phyloP scores from a whole-genome alignment of 75 land plant species.

The Cupressus sempervirens region DNA sequence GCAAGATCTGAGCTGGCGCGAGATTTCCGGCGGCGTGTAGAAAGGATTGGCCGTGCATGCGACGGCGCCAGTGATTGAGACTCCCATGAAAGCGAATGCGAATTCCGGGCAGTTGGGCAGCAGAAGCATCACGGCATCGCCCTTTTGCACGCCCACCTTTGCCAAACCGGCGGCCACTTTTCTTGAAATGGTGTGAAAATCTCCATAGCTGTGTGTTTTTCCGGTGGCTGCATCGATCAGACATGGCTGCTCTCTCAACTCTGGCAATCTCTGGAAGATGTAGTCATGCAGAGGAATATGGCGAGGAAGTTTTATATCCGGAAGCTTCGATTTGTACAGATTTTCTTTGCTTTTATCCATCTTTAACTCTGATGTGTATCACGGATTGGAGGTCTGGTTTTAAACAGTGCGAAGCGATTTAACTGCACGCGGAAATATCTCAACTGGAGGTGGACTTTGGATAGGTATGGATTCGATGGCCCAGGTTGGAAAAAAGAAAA shows the following conservation, averaged over 20 bases:
- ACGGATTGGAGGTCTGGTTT: no score
- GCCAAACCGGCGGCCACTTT: conserved; percentile 13
- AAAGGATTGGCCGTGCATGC: conserved; percentile 14
- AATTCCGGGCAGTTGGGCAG: conserved; percentile 17
- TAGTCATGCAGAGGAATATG: conserved; percentile 15
- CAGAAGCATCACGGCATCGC: conserved; percentile 16
- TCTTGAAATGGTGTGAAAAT: conserved; percentile 1
- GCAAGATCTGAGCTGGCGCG: conserved; percentile 2
- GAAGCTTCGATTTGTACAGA: conserved; percentile 14
- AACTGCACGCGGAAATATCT: no score
- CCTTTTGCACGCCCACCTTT: neutral
- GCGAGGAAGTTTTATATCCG: conserved; percentile 1
- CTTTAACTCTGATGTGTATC: no score
- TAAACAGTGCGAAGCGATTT: no score
- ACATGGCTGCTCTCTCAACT: neutral
- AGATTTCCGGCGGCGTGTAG: conserved; percentile 11
- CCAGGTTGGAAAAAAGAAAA: no score
- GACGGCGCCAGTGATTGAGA: conserved; percentile 9
- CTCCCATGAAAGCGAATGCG: conserved; percentile 13
- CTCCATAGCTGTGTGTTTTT: neutral
- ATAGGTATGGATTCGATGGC: no score
- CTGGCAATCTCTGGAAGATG: neutral
- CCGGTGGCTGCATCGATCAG: conserved; percentile 11
- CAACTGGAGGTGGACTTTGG: no score
- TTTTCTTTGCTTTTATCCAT: neutral